phyloP scores from a whole-genome alignment of 371 early-diverging fungal genomes.

The Conidiobolus incongruus region DNA sequence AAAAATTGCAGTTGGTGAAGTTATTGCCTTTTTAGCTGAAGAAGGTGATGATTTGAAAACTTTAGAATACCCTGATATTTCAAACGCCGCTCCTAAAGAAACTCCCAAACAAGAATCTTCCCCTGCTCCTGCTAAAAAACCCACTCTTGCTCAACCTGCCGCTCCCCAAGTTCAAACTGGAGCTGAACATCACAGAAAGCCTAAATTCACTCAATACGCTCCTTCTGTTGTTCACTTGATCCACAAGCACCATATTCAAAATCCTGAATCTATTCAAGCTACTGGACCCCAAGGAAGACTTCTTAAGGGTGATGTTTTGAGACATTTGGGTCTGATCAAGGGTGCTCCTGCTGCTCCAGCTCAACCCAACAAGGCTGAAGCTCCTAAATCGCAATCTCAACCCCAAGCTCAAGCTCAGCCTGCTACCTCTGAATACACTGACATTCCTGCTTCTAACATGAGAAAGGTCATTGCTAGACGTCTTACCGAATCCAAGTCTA shows the following conservation, averaged over 20 bases:
- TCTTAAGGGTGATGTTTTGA: constrained; percentile 73
- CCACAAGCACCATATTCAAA: too few species aligned
- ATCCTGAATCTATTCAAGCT: constrained; percentile 14
- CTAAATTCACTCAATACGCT: constrained; percentile 17
- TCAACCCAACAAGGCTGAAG: constrained; percentile 21
- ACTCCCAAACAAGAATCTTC: constrained; percentile 10
- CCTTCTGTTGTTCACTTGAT: constrained; percentile 14
- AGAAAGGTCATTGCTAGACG: constrained; percentile 77
- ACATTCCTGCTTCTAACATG: constrained; percentile 77
- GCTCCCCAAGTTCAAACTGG: constrained; percentile 11
- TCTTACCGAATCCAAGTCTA: constrained; percentile 66
- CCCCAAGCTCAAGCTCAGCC: too few species aligned
- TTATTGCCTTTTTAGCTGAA: constrained; percentile 78
- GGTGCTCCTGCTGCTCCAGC: too few species aligned
- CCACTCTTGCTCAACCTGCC: constrained; percentile 12
- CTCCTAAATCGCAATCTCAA: too few species aligned
- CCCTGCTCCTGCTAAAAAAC: constrained; percentile 7
- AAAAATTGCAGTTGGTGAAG: too few species aligned
- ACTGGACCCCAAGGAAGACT: constrained; percentile 83
- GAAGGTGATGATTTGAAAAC: constrained; percentile 72
- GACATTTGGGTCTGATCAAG: too few species aligned
- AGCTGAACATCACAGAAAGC: too few species aligned
- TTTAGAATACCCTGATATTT: constrained; percentile 73
- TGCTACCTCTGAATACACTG: constrained; percentile 26
- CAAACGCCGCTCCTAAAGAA: constrained; percentile 36